Percentiles rank a stretch among this genome's conserved stretches.
Evolutionary conservation across 768 basidiomycete genomes (phyloP).

Genomic region (Boletus subcaerulescens): DNA sequence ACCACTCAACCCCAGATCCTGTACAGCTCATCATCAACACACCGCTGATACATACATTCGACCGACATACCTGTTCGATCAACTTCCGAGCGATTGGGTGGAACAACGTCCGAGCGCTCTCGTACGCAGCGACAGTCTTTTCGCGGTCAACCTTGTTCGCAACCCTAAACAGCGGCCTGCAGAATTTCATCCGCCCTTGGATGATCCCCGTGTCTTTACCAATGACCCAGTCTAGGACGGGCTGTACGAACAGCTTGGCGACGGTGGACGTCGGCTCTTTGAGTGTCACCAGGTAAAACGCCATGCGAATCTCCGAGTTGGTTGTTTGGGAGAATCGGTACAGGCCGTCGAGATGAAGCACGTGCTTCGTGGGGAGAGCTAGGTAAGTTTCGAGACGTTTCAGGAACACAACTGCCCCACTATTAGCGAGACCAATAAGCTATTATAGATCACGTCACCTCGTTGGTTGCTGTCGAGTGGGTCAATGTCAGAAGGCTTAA

Average conservation of each 20-base stretch:
- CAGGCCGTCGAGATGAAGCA: conserved; percentile 40
- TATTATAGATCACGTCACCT: conserved; percentile 24
- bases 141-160: conserved; percentile 35
- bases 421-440: background rate
- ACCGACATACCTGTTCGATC: conserved; percentile 43
- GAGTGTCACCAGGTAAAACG: conserved; percentile 52
- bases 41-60: too few species aligned
- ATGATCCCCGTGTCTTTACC: conserved; percentile 40
- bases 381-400: conserved; percentile 45
- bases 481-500: conserved; percentile 44
- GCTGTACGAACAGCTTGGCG: conserved; percentile 32
- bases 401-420: conserved; percentile 49
- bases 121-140: conserved; percentile 37
- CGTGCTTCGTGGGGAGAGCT: conserved; percentile 42
- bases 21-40: background rate
- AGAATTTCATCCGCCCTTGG: conserved; percentile 57
- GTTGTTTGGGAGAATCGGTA: conserved; percentile 42
- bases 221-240: conserved; percentile 46
- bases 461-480: conserved; percentile 52
- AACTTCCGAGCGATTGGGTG: conserved; percentile 51
- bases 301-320: conserved; percentile 51
- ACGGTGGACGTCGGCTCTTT: conserved; percentile 33
- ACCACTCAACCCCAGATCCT: conserved; percentile 26
- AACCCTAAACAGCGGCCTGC: conserved; percentile 45
- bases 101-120: conserved; percentile 35